These are phyloP conservation scores for Ophiostoma sp. DNA, from an alignment of 2,329 filamentous ascomycete genomes.

Conservation along the genomic window DNA sequence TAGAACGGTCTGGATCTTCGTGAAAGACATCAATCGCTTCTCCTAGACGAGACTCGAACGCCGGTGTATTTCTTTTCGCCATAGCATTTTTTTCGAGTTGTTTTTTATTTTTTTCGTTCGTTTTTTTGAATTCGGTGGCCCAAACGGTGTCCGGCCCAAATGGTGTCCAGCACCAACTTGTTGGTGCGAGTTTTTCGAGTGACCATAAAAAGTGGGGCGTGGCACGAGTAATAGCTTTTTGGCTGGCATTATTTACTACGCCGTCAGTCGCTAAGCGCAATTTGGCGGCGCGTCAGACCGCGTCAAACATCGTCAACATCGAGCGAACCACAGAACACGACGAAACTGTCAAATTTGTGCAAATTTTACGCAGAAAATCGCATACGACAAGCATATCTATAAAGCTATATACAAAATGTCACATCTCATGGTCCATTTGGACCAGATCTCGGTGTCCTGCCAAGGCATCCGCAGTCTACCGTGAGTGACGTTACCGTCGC, in stretches of 20 bases:
- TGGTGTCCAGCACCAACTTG: too few relatives aligned
- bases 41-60: too few relatives aligned
- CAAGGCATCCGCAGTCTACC: constrained; percentile 73
- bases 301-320: constrained; percentile 10
- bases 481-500: constrained; percentile 46
- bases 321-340: background rate
- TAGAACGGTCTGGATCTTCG: too few relatives aligned
- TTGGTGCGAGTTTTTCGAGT: too few relatives aligned
- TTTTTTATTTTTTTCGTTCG: too few relatives aligned
- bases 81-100: too few relatives aligned
- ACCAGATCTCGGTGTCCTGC: constrained; percentile 75
- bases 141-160: too few relatives aligned
- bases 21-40: too few relatives aligned
- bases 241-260: constrained; percentile 10
- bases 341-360: background rate
- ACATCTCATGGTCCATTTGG: constrained; percentile 67
- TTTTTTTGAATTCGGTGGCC: too few relatives aligned
- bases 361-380: background rate
- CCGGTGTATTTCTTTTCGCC: too few relatives aligned
- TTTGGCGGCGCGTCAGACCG: constrained; percentile 17
- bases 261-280: background rate
- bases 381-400: background rate
- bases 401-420: constrained; percentile 54
- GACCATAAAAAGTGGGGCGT: too few relatives aligned
- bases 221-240: too few relatives aligned